phyloP scores from a whole-genome alignment of 2,329 filamentous ascomycete species.

The Alternaria dauci region DNA sequence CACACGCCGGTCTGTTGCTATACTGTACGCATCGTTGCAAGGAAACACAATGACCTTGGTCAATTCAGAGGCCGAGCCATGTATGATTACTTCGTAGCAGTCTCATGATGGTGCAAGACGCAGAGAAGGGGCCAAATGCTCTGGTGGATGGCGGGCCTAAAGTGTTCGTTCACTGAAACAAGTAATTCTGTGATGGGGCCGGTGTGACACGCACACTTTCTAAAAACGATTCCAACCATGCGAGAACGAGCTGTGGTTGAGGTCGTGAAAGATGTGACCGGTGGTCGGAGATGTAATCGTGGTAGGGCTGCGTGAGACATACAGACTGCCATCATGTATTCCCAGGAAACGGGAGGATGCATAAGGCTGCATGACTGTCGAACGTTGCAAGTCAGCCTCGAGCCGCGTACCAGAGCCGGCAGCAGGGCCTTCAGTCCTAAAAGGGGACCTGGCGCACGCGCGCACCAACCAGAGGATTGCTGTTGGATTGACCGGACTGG shows the following conservation, averaged over 20 bases:
- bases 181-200: conserved; percentile 15
- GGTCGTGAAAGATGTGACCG: conserved; percentile 11
- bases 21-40: neutral
- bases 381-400: conserved; percentile 40
- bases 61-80: neutral
- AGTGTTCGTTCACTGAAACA: conserved; percentile 32
- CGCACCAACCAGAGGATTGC: neutral
- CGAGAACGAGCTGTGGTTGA: conserved; percentile 4
- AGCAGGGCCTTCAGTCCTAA: conserved; percentile 14
- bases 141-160: conserved; percentile 28
- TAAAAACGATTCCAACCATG: neutral
- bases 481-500: neutral
- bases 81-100: conserved; percentile 15
- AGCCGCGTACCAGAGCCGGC: conserved; percentile 20
- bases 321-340: conserved; percentile 39
- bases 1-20: neutral
- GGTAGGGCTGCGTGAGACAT: conserved; percentile 37
- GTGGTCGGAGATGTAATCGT: neutral
- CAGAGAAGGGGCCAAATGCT: conserved; percentile 23
- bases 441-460: conserved; percentile 13
- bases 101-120: conserved; percentile 15
- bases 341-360: conserved; percentile 38
- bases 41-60: neutral
- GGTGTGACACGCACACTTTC: neutral
- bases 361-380: conserved; percentile 45